phyloP scores from a whole-genome alignment of 805 yeast genomes.

The Metschnikowia henanensis region DNA sequence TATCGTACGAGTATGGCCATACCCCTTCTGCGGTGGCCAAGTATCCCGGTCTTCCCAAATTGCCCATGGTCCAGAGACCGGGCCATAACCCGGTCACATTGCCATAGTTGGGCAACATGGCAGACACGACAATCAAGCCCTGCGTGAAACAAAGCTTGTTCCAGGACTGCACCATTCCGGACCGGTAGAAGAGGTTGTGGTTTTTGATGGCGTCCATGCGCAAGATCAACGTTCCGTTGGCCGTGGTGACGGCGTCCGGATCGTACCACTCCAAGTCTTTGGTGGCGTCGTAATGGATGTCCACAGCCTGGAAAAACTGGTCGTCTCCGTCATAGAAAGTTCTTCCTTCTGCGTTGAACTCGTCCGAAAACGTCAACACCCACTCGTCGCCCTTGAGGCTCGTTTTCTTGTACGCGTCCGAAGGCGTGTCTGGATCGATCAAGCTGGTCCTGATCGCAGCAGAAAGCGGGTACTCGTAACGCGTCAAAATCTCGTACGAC shows the following conservation, averaged over 20 bases:
- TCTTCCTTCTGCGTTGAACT: conserved; percentile 44
- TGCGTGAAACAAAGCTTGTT: conserved; percentile 38
- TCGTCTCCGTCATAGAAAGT: conserved; percentile 46
- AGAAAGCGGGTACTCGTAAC: conserved; percentile 35
- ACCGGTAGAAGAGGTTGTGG: conserved; percentile 37
- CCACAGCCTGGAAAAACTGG: conserved; percentile 43
- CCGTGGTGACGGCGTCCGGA: conserved; percentile 43
- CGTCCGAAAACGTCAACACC: conserved; percentile 41
- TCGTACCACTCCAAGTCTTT: conserved; percentile 46
- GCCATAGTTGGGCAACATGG: conserved; percentile 32
- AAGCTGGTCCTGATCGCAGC: conserved; percentile 36
- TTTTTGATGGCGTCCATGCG: conserved; percentile 40
- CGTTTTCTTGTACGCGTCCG: conserved; percentile 25
- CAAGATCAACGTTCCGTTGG: conserved; percentile 35
- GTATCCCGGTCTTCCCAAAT: conserved; percentile 38
- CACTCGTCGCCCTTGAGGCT: conserved; percentile 51
- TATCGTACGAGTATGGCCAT: conserved; percentile 41
- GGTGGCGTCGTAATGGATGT: conserved; percentile 43
- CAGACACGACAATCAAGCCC: conserved; percentile 31
- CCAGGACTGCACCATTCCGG: conserved; percentile 44
- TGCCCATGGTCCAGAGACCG: conserved; percentile 40
- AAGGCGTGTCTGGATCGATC: conserved; percentile 44
- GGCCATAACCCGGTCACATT: conserved; percentile 39
- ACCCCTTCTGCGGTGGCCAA: conserved; percentile 38
- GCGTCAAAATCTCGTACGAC: conserved; percentile 19